These are phyloP conservation scores for Calonectria fujianensis DNA, from an alignment of 2,329 filamentous ascomycete species.

Conservation along the genomic window DNA sequence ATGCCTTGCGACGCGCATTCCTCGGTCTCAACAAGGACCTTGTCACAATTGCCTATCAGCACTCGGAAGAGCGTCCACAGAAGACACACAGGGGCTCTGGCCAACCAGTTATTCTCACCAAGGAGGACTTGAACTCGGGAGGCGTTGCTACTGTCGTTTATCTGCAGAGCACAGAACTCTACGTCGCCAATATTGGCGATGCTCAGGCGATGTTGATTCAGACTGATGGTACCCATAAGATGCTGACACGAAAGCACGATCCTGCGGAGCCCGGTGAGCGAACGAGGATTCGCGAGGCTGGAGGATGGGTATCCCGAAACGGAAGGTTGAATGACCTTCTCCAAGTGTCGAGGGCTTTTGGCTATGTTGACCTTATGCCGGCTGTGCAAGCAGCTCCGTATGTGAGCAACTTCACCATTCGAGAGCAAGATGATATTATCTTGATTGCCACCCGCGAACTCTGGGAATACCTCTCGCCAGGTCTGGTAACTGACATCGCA, in stretches of 20 bases:
- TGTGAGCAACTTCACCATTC: constrained; percentile 84
- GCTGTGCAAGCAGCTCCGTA: constrained; percentile 94
- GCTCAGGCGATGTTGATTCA: constrained; percentile 96
- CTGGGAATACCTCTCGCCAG: constrained; percentile 94
- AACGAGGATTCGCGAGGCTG: constrained; percentile 92
- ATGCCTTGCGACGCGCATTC: constrained; percentile 91
- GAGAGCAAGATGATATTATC: constrained; percentile 94
- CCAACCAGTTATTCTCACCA: constrained; percentile 85
- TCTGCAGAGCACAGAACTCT: constrained; percentile 91
- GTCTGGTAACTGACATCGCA: constrained; percentile 93
- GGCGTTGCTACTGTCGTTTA: constrained; percentile 95
- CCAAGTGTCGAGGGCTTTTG: constrained; percentile 94
- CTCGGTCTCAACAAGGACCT: constrained; percentile 95
- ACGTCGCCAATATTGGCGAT: constrained; percentile 96
- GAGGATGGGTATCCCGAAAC: constrained; percentile 95
- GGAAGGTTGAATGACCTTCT: constrained; percentile 94
- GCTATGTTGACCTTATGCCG: constrained; percentile 94
- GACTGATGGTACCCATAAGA: constrained; percentile 87
- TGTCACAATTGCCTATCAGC: constrained; percentile 87
- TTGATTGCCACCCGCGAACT: constrained; percentile 93
- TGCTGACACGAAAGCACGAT: constrained; percentile 93
- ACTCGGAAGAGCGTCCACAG: constrained; percentile 82
- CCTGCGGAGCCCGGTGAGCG: constrained; percentile 90
- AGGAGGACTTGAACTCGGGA: constrained; percentile 92
- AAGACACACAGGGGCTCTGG: constrained; percentile 82